These are phyloP conservation scores for Talaromyces sp. DNA, from an alignment of 2,329 filamentous ascomycete genomes.

Conservation along the genomic window DNA sequence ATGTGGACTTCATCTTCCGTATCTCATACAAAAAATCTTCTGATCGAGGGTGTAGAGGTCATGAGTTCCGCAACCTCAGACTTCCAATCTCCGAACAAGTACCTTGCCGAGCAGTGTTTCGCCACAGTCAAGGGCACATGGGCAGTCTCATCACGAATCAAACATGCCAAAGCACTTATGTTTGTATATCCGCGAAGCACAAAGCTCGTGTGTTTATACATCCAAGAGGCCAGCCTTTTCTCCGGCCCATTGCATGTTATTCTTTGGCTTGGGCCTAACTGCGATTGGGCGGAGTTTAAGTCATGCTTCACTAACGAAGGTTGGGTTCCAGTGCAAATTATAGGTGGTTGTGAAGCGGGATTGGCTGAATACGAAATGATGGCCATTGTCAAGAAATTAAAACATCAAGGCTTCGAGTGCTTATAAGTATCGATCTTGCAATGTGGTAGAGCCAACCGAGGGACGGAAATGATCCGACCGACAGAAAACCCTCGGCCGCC, in stretches of 20 bases:
- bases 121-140: conserved; percentile 1
- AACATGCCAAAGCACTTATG: conserved; percentile 1
- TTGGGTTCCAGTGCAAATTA: background rate
- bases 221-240: background rate
- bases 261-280: conserved; percentile 19
- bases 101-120: conserved; percentile 4
- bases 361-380: conserved; percentile 8
- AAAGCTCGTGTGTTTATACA: background rate
- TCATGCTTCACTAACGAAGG: conserved; percentile 21
- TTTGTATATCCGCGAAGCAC: conserved; percentile 6
- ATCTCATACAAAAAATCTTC: background rate
- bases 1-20: background rate
- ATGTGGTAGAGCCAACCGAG: background rate
- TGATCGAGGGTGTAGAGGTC: conserved; percentile 9
- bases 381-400: background rate
- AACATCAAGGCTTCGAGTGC: background rate
- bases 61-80: background rate
- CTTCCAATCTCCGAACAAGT: background rate
- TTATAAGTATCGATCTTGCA: background rate
- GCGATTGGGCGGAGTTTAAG: conserved; percentile 22
- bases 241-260: background rate
- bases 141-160: background rate
- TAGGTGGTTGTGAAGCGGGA: background rate
- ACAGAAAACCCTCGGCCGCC: background rate
- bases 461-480: background rate